A percentile compares a stretch with the other conserved stretches of the same genome.
These are phyloP conservation scores for Austroboletus eburneus DNA, from an alignment of 768 basidiomycete species.

Conservation along the genomic window DNA sequence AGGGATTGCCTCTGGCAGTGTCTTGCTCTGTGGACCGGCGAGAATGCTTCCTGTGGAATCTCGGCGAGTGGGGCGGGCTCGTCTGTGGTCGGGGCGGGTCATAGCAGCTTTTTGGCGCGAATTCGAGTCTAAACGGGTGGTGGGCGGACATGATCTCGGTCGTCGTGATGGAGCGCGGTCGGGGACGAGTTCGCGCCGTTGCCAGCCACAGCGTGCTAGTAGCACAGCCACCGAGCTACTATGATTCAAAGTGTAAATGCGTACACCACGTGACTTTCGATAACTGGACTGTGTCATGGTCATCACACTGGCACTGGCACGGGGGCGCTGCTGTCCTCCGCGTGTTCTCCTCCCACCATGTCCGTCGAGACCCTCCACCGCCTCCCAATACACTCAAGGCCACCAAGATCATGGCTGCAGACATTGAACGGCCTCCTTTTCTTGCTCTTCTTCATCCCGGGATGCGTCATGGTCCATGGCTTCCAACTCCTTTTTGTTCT, in stretches of 20 bases:
- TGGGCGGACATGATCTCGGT: conserved; percentile 15
- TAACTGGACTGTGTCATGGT: too few relatives aligned
- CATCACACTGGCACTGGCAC: too few relatives aligned
- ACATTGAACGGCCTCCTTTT: conserved; percentile 49
- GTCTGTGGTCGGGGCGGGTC: conserved; percentile 44
- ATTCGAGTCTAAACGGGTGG: conserved; percentile 13
- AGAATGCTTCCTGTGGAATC: conserved; percentile 20
- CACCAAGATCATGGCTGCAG: conserved; percentile 50
- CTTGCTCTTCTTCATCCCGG: conserved; percentile 54
- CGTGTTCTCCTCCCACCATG: conserved; percentile 12
- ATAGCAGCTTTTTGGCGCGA: conserved; percentile 44
- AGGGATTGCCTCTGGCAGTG: conserved; percentile 24
- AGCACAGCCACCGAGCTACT: conserved; percentile 6
- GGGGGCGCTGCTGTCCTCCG: too few relatives aligned
- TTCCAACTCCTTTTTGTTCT: conserved; percentile 72
- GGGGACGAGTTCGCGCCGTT: not conserved
- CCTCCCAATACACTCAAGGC: conserved; percentile 51
- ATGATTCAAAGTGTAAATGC: too few relatives aligned
- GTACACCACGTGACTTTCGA: too few relatives aligned
- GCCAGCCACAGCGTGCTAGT: not conserved
- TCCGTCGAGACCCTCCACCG: conserved; percentile 31
- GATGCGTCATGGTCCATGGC: conserved; percentile 63
- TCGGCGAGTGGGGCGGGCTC: conserved; percentile 25
- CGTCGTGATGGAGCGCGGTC: too few relatives aligned
- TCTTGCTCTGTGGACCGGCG: conserved; percentile 24